Percentiles rank a stretch among this genome's conserved stretches.
These are phyloP conservation scores for Pyrus communis DNA, from an alignment of 306 rosid species.

Conservation along the genomic window DNA sequence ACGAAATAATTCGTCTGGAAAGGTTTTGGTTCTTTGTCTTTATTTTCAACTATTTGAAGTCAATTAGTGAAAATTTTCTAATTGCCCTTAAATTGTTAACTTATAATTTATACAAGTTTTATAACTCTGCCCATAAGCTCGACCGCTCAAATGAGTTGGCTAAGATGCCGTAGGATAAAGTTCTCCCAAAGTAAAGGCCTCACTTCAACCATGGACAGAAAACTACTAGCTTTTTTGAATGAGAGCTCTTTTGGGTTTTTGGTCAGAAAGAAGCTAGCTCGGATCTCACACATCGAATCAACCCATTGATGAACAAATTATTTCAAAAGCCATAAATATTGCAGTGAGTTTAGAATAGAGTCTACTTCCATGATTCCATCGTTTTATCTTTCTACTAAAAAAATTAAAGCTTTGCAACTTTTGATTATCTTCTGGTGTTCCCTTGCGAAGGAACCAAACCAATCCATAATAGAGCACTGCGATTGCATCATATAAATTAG, in stretches of 20 bases:
- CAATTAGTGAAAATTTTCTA: not conserved
- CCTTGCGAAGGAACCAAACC: not conserved
- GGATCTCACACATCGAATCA: not conserved
- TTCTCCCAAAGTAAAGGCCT: too few relatives aligned
- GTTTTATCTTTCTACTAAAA: not conserved
- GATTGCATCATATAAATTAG: not conserved
- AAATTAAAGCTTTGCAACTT: not conserved
- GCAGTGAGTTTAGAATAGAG: not conserved
- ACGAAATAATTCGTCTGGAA: too few relatives aligned
- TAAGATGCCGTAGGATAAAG: too few relatives aligned
- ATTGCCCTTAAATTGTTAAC: not conserved
- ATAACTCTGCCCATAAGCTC: too few relatives aligned
- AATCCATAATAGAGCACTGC: not conserved
- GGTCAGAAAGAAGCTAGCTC: too few relatives aligned
- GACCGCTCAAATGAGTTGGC: too few relatives aligned
- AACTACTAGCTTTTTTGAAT: too few relatives aligned
- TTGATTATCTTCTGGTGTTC: not conserved
- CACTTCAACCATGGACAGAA: too few relatives aligned
- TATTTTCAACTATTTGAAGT: not conserved
- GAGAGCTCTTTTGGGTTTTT: too few relatives aligned
- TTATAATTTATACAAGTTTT: too few relatives aligned
- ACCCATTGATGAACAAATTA: not conserved
- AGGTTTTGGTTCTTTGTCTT: too few relatives aligned
- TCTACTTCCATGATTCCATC: not conserved
- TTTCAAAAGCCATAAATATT: not conserved